Base-by-base conservation (phyloP, 2,329 filamentous ascomycete genomes). In the Myriosclerotinia scirpicola region DNA sequence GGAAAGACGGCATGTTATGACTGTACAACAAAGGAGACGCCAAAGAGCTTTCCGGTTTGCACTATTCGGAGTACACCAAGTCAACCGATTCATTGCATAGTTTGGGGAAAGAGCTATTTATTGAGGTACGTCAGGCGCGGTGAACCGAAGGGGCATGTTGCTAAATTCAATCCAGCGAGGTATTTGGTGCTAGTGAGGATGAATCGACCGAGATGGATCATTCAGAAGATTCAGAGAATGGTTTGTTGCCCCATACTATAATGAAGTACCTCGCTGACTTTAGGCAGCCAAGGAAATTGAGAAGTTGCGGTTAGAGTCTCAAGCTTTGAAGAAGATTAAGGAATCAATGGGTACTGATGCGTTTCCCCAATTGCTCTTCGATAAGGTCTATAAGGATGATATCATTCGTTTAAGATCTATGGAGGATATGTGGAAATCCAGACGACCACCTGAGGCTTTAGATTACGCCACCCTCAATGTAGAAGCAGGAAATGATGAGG, bases 101-200 rank as follows among this genome's bases (percentile, higher is more conserved):
- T 99, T 2, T 99, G 95, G 95, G 94, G 87, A 26, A 99, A 98
- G 80, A 97, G 93, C 77, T 99, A 98, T 77, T 84, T 99, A 11
- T 85, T 99, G 68, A 95, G 92, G 83, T 81, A 74, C 68, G 75
- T 70, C 46, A 26, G 30, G 9, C 8, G 36, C 36, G 38, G 26
- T 30, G 5, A 14, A 12, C 50, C 9, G 46, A 65, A 59, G 26
- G 36, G n/a, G 50, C n/a, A 22, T 68, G 54, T 76, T 81, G 68
- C 72, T 64, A 79, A 64, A 9, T 34, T 34, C 34, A 22, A 54
- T n/a, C 1, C 58, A 84, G 81, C 71, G 95, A 99, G 78, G 88
- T 99, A 9, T 99, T 97, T 73, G 95, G 95, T 22, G 87, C 87
- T 3, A 96, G 92, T 73, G 94, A 98, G 78, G 92, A 97, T 68